Evolutionary conservation across 805 yeast genomes (phyloP), one percentile per base, ranked within the genome.

Genomic region (Metschnikowia vanudenii): DNA sequence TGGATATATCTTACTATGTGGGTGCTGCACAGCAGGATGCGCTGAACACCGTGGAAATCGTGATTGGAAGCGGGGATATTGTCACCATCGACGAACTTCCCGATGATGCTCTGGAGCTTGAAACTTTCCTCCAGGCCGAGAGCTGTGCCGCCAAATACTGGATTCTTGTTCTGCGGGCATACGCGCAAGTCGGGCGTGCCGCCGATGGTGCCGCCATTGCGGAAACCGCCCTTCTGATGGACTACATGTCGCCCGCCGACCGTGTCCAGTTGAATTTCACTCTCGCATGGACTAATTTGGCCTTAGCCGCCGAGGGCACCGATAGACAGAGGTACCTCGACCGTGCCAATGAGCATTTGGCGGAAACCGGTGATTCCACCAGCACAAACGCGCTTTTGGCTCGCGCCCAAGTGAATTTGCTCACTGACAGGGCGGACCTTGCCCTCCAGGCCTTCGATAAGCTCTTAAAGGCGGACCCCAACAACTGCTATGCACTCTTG

Each of bases 1-100:
- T 48, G 45, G 59, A 53, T 43, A 52, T 50, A 41, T 50, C 74
- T 22, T 72, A 60, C 58, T 72, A 72, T 52, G 50, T 67, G 29
- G 73, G 69, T 38, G 62, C 63, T 22, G 56, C 55, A 9, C 45
- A 45, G 17, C 33, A 40, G 8, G 71, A 69, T 46, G 46, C 60
- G 14, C 44, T 59, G 35, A 61, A 56, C 24, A 65, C 58, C 33
- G 58, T 81, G 54, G 86, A 82, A 63, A 85, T 92, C 59, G 97
- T 96, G 36, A 71, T 89, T 45, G 59, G 84, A 47, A 87, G 85
- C 57, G 75, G 76, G 3, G 96, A 90, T 67, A 86, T 88, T 51
- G 96, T 92, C 52, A 85, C 88, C 43, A 80, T 94, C 55, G 81
- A 82, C 30, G 98, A 92, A 60, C 73, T 90, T 46, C 96, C 96